Conservation (phyloP, 768 basidiomycete genomes). For the Trametes elegans region DNA sequence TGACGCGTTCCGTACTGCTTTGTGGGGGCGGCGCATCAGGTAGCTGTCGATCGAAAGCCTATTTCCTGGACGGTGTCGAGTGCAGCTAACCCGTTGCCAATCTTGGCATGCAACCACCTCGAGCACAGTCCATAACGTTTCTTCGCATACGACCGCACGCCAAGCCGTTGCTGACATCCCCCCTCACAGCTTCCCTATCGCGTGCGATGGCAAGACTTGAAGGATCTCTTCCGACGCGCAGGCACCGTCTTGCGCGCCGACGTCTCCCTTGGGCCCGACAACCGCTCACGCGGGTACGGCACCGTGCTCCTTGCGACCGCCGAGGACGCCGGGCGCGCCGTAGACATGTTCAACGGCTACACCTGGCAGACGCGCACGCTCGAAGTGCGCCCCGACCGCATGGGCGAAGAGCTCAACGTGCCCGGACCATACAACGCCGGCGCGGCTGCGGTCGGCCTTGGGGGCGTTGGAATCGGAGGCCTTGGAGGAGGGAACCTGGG, state of each 20-base stretch:
- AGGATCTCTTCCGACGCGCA: constrained; percentile 94
- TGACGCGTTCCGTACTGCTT: too few relatives aligned
- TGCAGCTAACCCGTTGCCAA: too few relatives aligned
- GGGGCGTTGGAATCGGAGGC: constrained; percentile 23
- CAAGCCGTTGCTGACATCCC: not conserved
- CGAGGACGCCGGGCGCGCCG: constrained; percentile 91
- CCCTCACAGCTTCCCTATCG: constrained; percentile 81
- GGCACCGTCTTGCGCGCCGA: constrained; percentile 64
- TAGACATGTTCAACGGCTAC: constrained; percentile 93
- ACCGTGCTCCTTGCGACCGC: constrained; percentile 93
- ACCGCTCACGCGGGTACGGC: constrained; percentile 90
- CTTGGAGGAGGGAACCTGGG: constrained; percentile 18
- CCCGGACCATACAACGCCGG: not conserved
- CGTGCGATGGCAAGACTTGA: constrained; percentile 98
- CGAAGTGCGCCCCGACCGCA: constrained; percentile 87
- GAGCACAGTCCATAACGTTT: not conserved
- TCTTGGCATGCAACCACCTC: too few relatives aligned
- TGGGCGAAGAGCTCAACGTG: constrained; percentile 40
- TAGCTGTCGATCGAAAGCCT: too few relatives aligned
- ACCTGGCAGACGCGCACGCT: constrained; percentile 94
- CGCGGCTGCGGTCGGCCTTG: not conserved
- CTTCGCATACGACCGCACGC: too few relatives aligned
- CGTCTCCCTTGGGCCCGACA: constrained; percentile 68
- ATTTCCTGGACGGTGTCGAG: too few relatives aligned
- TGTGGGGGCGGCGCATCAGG: too few relatives aligned